Evolutionary conservation across 73 alveolate species (phyloP), one percentile per base, ranked within the genome.

Genomic region (Symbiodinium pilosum): DNA sequence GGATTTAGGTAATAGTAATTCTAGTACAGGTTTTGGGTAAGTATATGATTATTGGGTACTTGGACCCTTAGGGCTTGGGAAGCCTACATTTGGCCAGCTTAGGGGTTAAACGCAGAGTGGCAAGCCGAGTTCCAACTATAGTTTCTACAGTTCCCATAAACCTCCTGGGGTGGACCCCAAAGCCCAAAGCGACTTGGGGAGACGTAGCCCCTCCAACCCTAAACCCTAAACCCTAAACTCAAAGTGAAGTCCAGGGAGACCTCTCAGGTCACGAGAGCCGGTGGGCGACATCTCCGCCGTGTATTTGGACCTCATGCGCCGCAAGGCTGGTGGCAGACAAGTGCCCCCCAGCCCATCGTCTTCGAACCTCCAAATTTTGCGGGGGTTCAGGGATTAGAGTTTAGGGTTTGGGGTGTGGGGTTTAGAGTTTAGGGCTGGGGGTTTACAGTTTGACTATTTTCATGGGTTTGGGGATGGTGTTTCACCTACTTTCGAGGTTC

Each of bases 201-300:
- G 1, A 2, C 21, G 21, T 16, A 24, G 68, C 68, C 0, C 21
- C 64, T 16, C 16, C 8, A 47, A 47, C 64, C 64, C 16, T 47
- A 16, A 47, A 47, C 64, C 64, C 64, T 47, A 47, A 47, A 47
- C 64, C 64, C 64, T 16, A 8, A 16, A 16, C 16, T 47, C 64
- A 16, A 47, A 16, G 16, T 47, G 24, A 47, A 16, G 64, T 8
- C 64, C 16, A 8, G 64, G 64, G 16, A 47, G 64, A 8, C 73
- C 73, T 26, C 32, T 42, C 73, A 91, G 97, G 87, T 91, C 97
- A 14, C 87, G 97, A 5, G 97, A 91, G 40, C 97, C 97, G 32
- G 52, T 91, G 12, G 97, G 97, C 18, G 97, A 91, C 64, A 91
- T 91, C 68, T 91, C 97, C 2, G 87, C 87, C 1, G 97, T 91